Evolutionary conservation across 2,329 filamentous ascomycete species (phyloP).

Genomic region (Aureobasidium sp.): DNA sequence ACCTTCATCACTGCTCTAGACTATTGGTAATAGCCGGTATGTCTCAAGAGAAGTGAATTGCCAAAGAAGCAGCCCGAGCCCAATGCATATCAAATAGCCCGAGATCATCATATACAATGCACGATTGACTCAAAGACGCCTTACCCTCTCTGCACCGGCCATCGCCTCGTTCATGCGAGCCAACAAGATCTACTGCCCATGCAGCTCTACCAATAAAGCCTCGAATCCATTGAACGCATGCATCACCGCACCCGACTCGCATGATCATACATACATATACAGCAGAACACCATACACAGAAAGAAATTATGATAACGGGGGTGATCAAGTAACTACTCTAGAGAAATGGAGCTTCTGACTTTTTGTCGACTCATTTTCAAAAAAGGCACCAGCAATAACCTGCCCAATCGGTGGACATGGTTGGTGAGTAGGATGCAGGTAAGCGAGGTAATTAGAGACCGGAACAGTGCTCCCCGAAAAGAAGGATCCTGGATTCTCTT

Average conservation of each 20-base stretch:
- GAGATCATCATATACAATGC: not conserved
- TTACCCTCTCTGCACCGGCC: not conserved
- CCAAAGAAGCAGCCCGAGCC: no score
- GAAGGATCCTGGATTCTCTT: not conserved
- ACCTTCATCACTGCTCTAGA: no score
- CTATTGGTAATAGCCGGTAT: no score
- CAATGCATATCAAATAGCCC: no score
- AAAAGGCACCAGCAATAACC: not conserved
- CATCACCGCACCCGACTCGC: not conserved
- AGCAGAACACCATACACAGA: no score
- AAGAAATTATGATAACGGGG: no score
- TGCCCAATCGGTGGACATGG: not conserved
- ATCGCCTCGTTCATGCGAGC: not conserved
- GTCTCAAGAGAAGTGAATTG: no score
- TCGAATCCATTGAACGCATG: not conserved
- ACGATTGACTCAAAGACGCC: not conserved
- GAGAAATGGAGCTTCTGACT: no score
- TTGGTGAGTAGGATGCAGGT: not conserved
- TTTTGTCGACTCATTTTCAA: no score
- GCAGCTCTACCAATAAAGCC: not conserved
- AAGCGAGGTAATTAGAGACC: not conserved
- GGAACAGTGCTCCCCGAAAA: not conserved
- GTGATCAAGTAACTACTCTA: no score
- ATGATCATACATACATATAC: not conserved
- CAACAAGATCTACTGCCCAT: not conserved